Evolutionary conservation across 306 rosid species (phyloP).

Genomic region (Glycyrrhiza uralensis): DNA sequence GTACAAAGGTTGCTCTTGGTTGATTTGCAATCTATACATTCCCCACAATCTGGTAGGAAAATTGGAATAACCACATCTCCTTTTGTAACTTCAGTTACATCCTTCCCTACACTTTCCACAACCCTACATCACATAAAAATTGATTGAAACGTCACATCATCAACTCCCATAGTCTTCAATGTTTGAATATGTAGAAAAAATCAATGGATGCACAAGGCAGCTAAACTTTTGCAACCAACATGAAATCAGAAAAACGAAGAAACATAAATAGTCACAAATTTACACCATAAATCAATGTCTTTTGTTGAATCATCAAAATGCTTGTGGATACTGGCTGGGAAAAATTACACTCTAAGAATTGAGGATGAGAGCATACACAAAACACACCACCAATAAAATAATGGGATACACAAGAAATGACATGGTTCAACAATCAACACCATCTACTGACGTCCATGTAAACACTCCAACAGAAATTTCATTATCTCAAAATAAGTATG

Average conservation of each 20-base stretch:
- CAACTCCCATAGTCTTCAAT: background rate
- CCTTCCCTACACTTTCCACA: conserved; percentile 79
- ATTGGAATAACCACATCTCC: conserved; percentile 71
- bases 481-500: no score
- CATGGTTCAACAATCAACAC: no score
- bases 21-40: conserved; percentile 60
- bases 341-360: no score
- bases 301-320: background rate
- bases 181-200: background rate
- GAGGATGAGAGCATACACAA: no score
- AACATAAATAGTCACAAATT: background rate
- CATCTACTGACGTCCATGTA: no score
- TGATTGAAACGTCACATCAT: background rate
- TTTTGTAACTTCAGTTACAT: conserved; percentile 53
- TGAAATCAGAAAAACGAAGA: background rate
- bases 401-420: no score
- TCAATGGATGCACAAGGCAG: background rate
- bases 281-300: background rate
- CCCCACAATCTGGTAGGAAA: conserved; percentile 64
- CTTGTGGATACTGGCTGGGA: no score
- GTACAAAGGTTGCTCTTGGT: conserved; percentile 69
- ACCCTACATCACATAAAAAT: conserved; percentile 40
- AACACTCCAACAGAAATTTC: no score
- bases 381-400: no score
- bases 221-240: background rate